Evolutionary conservation across 495 filamentous ascomycete species (phyloP).

Genomic region (Saxophila tyrrhenica): DNA sequence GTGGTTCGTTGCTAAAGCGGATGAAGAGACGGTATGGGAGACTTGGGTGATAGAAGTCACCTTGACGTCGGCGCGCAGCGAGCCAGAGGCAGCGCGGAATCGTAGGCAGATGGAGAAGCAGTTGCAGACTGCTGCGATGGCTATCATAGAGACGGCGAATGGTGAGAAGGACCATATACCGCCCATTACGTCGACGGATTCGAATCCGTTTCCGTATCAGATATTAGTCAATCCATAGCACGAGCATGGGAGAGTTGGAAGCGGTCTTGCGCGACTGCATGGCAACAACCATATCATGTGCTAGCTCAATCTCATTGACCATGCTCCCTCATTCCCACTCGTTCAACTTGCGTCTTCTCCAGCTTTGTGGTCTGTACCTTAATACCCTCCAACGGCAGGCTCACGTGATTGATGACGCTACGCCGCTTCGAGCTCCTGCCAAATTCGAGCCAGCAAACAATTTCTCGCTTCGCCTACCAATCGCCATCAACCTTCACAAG

Average conservation of each 20-base stretch:
- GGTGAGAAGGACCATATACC: constrained; percentile 91
- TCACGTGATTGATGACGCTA: too few species aligned
- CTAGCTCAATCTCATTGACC: too few species aligned
- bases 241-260: constrained; percentile 69
- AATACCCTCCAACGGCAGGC: too few species aligned
- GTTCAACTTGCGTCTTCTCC: too few species aligned
- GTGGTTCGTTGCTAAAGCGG: constrained; percentile 64
- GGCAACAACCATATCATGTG: too few species aligned
- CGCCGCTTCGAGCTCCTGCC: too few species aligned
- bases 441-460: too few species aligned
- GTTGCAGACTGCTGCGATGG: constrained; percentile 73
- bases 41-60: constrained; percentile 88
- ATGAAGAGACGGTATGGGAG: constrained; percentile 96
- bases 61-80: constrained; percentile 75
- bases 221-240: constrained; percentile 73
- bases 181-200: constrained; percentile 84
- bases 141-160: constrained; percentile 77
- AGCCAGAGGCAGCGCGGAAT: constrained; percentile 29
- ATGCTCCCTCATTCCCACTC: too few species aligned
- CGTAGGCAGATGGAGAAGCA: constrained; percentile 78
- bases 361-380: too few species aligned
- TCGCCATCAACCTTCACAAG: too few species aligned
- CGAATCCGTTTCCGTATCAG: constrained; percentile 90
- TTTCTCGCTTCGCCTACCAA: too few species aligned
- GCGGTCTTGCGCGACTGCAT: too few species aligned